Percentiles rank a stretch among this genome's conserved stretches.
These are phyloP conservation scores for Rhizophora apiculata DNA, from an alignment of 345 rosid species.

Conservation along the genomic window DNA sequence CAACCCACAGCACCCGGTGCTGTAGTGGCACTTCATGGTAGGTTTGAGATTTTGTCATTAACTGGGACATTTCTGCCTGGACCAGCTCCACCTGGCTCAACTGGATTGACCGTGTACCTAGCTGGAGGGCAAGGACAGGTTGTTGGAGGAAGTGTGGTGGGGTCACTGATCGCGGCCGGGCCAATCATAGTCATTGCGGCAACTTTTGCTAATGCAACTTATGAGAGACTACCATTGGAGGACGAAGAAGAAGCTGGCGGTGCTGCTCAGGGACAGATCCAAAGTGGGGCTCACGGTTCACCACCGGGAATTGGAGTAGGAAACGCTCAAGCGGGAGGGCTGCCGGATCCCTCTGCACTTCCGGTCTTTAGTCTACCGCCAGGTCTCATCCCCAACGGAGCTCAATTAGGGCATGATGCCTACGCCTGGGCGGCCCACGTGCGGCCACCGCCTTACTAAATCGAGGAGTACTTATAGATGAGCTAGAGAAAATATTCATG, in stretches of 20 bases:
- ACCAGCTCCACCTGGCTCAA: constrained; percentile 81
- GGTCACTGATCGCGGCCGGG: constrained; percentile 66
- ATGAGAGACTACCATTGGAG: constrained; percentile 72
- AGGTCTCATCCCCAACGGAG: constrained; percentile 66
- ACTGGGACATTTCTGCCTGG: constrained; percentile 83
- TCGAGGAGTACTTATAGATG: background rate
- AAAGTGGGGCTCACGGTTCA: constrained; percentile 37
- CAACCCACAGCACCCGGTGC: constrained; percentile 79
- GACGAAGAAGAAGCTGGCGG: constrained; percentile 52
- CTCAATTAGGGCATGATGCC: constrained; percentile 71
- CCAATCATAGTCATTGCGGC: constrained; percentile 84
- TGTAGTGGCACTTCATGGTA: constrained; percentile 65
- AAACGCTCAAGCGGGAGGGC: constrained; percentile 35
- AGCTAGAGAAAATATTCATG: constrained; percentile 2
- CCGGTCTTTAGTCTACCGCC: constrained; percentile 59
- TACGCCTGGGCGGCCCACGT: constrained; percentile 63
- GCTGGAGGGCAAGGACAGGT: constrained; percentile 84
- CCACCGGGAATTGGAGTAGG: constrained; percentile 44
- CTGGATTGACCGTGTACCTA: constrained; percentile 72
- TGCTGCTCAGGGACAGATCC: constrained; percentile 46
- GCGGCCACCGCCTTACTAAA: constrained; percentile 54
- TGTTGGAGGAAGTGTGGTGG: constrained; percentile 80
- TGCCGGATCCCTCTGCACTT: constrained; percentile 51
- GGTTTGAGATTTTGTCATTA: constrained; percentile 73
- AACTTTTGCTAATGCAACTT: constrained; percentile 80